Evolutionary conservation across 345 rosid genomes (phyloP), one percentile per base, ranked within the genome.

Genomic region (Physaria fendleri): DNA sequence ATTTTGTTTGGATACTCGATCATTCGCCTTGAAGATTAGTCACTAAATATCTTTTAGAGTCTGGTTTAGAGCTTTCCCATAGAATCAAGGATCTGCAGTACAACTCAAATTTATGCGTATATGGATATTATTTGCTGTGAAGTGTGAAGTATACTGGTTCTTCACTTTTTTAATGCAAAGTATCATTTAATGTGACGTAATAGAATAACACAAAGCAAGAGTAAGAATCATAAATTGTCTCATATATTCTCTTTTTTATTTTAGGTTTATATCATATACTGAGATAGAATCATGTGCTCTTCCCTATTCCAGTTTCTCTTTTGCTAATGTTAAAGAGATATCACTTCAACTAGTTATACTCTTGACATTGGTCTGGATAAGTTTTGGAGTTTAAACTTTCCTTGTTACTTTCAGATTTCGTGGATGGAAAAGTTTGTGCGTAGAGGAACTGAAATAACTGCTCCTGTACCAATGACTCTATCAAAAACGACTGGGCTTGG

Each of bases 341-440:
- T 15, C 21, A 20, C 60, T 59, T 24, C 39, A 42, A 34, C 32
- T 41, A 14, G 49, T 65, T 28, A 49, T 21, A 54, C 40, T 43
- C 62, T 62, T n/a, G 24, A 49, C 9, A 48, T 48, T 22, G 1
- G 6, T 66, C 8, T 30, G 17, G 44, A 18, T 49, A 46, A 47
- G 34, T 23, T 29, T 52, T 54, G 24, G 15, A 25, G 24, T 24
- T 56, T 18, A 6, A 67, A 43, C 10, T 35, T 52, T 20, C n/a
- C 5, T 53, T 55, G 8, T 57, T 57, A 24, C 61, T 71, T 50
- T 50, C 64, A 93, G 99, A 93, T 93, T 60, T 93, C 99, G 1
- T 93, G 99, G 99, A 89, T 93, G 97, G 92, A 93, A 60, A 93
- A 93, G 69, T 93, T 93, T 77, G 88, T 93, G 59, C 73, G 74